A percentile compares a stretch with the other conserved stretches of the same genome.
Conservation (phyloP, 208 protist species). For the Trypanosoma boissoni region DNA sequence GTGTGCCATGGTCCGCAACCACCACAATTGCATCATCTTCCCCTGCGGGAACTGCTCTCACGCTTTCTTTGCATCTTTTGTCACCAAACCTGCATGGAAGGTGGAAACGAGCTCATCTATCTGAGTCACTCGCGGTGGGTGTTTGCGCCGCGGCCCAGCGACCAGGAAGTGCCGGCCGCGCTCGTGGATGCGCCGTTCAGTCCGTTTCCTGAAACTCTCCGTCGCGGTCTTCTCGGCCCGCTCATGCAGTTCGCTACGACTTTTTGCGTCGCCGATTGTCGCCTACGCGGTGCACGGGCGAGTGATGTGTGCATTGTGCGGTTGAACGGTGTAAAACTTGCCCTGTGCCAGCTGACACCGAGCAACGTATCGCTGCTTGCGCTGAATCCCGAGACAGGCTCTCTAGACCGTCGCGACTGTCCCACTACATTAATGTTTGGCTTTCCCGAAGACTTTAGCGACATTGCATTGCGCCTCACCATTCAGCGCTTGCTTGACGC, state of each 20-base stretch:
- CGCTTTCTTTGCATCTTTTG: conserved; percentile 28
- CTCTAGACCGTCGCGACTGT: conserved; percentile 19
- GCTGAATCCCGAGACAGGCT: conserved; percentile 15
- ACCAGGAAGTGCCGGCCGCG: neutral
- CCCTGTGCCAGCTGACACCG: conserved; percentile 12
- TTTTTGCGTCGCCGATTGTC: conserved; percentile 28
- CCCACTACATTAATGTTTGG: conserved; percentile 18
- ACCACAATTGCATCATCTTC: conserved; percentile 6
- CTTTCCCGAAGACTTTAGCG: conserved; percentile 22
- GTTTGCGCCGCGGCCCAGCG: conserved; percentile 13
- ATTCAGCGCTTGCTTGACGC: conserved; percentile 24
- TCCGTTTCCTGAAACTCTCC: conserved; percentile 26
- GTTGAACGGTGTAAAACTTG: conserved; percentile 26
- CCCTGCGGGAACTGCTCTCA: conserved; percentile 19
- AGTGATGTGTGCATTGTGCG: conserved; percentile 23
- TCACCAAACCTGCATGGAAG: conserved; percentile 22
- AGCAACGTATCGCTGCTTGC: conserved; percentile 18
- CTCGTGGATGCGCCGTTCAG: conserved; percentile 22
- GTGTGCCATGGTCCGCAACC: neutral
- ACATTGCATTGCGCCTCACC: conserved; percentile 16
- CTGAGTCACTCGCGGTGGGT: conserved; percentile 27
- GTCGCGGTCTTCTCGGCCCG: conserved; percentile 25
- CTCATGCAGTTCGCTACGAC: conserved; percentile 29
- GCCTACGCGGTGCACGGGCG: conserved; percentile 11
- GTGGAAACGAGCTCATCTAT: conserved; percentile 30